phyloP scores from a whole-genome alignment of 805 yeast genomes.

The Wickerhamomyces chaumierensis region DNA sequence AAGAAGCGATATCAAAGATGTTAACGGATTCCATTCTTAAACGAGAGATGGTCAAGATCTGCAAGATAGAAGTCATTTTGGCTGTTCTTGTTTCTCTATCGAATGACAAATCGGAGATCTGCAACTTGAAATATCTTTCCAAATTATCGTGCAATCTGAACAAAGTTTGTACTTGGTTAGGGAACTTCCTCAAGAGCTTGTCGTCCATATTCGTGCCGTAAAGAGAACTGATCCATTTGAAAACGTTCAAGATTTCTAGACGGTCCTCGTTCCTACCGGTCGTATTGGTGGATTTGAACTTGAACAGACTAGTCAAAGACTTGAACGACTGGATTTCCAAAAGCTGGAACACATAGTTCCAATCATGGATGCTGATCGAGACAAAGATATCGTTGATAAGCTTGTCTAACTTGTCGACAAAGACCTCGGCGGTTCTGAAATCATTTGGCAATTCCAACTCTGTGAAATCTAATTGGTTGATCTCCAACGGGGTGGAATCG shows the following conservation, averaged over 20 bases:
- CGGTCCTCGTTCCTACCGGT: constrained; percentile 36
- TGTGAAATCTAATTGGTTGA: constrained; percentile 1
- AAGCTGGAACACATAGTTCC: constrained; percentile 67
- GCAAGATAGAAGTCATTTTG: constrained; percentile 57
- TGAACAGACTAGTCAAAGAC: constrained; percentile 46
- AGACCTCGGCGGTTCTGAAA: constrained; percentile 41
- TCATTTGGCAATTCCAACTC: constrained; percentile 21
- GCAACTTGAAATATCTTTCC: constrained; percentile 49
- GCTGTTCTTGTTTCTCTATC: constrained; percentile 47
- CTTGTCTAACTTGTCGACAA: constrained; percentile 53
- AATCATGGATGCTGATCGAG: constrained; percentile 54
- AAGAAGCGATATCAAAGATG: constrained; percentile 22
- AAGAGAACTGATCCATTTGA: constrained; percentile 55
- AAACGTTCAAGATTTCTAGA: constrained; percentile 55
- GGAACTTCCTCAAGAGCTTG: constrained; percentile 39
- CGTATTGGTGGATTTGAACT: constrained; percentile 23
- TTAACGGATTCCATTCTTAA: constrained; percentile 53
- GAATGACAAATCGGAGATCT: constrained; percentile 54
- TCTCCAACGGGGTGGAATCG: constrained; percentile 13
- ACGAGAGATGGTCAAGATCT: constrained; percentile 52
- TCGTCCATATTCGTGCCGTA: constrained; percentile 31
- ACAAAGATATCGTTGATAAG: constrained; percentile 46
- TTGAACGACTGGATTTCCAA: constrained; percentile 60
- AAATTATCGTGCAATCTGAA: constrained; percentile 59
- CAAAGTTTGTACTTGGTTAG: constrained; percentile 55